phyloP scores from a whole-genome alignment of 23 red algal species.

The Gracilariopsis chorda region DNA sequence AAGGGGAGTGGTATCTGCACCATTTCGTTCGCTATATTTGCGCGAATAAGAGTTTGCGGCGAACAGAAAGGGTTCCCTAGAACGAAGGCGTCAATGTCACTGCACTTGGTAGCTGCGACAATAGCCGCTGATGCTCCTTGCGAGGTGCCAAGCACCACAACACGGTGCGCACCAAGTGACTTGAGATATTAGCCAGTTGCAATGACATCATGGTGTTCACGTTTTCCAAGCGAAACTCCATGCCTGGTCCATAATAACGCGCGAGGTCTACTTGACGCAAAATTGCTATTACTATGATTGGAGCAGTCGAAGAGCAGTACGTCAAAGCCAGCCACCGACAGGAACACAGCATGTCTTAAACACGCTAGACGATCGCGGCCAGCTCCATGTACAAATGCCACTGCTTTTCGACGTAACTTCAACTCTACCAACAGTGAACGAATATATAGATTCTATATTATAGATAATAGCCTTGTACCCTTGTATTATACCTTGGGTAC shows the following conservation, averaged over 20 bases:
- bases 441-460: no score
- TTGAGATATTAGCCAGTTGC: slow-evolving; percentile 22
- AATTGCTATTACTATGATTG: slow-evolving; percentile 86
- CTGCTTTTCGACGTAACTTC: no score
- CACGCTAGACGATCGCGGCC: slow-evolving; percentile 91
- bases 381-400: slow-evolving; percentile 88
- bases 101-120: slow-evolving; percentile 3
- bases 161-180: slow-evolving; percentile 3
- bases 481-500: no score
- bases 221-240: slow-evolving; percentile 38
- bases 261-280: background rate
- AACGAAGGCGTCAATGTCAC: slow-evolving; percentile 27
- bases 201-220: slow-evolving; percentile 44
- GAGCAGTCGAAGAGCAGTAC: slow-evolving; percentile 89
- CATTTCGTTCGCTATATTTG: background rate
- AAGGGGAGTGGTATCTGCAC: background rate
- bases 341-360: slow-evolving; percentile 68
- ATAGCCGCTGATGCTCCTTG: slow-evolving; percentile 50
- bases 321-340: slow-evolving; percentile 55
- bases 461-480: no score
- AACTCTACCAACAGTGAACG: no score
- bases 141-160: slow-evolving; percentile 47
- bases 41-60: slow-evolving; percentile 14
- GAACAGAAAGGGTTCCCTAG: slow-evolving; percentile 59
- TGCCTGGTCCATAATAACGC: slow-evolving; percentile 25